Evolutionary conservation across 2,329 filamentous ascomycete species (phyloP).

Genomic region (Beauveria sp.): DNA sequence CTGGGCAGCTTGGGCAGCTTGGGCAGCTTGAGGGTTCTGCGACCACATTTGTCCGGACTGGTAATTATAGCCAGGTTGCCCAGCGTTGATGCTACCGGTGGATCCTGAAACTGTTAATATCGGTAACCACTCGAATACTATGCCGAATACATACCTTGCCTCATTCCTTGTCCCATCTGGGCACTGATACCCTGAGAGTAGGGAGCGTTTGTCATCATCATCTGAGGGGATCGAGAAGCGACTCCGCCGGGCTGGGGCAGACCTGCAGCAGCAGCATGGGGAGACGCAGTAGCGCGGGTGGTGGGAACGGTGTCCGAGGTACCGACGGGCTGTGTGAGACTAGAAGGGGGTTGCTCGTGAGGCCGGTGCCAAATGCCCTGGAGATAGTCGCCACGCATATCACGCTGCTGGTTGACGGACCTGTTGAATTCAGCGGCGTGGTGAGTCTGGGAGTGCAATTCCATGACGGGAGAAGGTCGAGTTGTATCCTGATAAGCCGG

Average conservation of each 20-base stretch:
- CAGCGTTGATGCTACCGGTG: conserved; percentile 40
- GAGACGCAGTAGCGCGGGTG: conserved; percentile 48
- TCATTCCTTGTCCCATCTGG: conserved; percentile 62
- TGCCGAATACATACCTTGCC: conserved; percentile 56
- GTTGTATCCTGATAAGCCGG: conserved; percentile 82
- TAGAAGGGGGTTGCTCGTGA: conserved; percentile 62
- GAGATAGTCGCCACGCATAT: conserved; percentile 70
- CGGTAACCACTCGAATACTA: conserved; percentile 47
- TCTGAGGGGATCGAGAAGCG: conserved; percentile 56
- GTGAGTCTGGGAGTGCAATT: conserved; percentile 78
- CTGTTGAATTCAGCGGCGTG: conserved; percentile 91
- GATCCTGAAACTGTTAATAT: conserved; percentile 54
- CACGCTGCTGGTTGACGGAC: conserved; percentile 69
- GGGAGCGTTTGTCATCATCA: conserved; percentile 56
- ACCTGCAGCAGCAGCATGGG: conserved; percentile 47
- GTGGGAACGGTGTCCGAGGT: conserved; percentile 36
- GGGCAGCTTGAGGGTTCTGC: conserved; percentile 46
- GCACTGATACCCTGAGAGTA: conserved; percentile 67
- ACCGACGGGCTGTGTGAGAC: conserved; percentile 33
- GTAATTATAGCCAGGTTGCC: conserved; percentile 54
- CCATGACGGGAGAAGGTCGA: conserved; percentile 64
- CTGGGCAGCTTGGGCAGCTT: conserved; percentile 24
- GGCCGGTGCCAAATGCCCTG: conserved; percentile 75
- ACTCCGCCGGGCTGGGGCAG: conserved; percentile 50
- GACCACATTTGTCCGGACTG: conserved; percentile 57